phyloP scores from a whole-genome alignment of 352 stramenopile genomes.

The Phytophthora europaea region DNA sequence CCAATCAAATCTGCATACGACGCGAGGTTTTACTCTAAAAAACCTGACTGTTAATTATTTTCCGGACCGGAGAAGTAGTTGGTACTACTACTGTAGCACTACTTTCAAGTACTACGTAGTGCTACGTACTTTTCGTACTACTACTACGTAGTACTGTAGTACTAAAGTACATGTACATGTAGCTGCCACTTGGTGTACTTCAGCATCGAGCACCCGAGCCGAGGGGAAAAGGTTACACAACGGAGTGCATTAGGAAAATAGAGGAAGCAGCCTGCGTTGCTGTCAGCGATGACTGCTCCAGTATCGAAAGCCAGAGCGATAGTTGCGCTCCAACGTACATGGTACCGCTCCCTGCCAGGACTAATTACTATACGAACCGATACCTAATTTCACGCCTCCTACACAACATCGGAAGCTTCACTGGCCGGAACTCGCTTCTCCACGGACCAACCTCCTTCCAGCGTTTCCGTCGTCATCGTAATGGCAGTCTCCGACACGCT shows the following conservation, averaged over 20 bases:
- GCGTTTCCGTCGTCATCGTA: conserved; percentile 72
- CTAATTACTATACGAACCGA: conserved; percentile 40
- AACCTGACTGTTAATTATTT: too few species aligned
- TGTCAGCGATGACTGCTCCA: neutral
- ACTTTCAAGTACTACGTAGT: too few species aligned
- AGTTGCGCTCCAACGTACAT: neutral
- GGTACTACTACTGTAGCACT: too few species aligned
- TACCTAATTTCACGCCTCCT: conserved; percentile 23
- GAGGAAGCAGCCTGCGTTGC: neutral
- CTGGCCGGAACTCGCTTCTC: conserved; percentile 76
- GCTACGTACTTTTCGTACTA: too few species aligned
- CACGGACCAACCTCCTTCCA: conserved; percentile 87
- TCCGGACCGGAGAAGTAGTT: too few species aligned
- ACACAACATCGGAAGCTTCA: conserved; percentile 66
- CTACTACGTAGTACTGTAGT: too few species aligned
- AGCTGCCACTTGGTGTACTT: neutral
- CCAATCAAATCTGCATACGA: too few species aligned
- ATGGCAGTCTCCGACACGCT: conserved; percentile 39
- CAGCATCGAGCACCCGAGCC: neutral
- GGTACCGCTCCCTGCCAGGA: conserved; percentile 9
- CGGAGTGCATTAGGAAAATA: conserved; percentile 16
- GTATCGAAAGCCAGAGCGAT: neutral
- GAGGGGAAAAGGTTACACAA: neutral
- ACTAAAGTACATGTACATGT: too few species aligned
- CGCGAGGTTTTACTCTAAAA: too few species aligned